Evolutionary conservation across 2,329 filamentous ascomycete species (phyloP).

Genomic region (Cryphonectria parasitica): DNA sequence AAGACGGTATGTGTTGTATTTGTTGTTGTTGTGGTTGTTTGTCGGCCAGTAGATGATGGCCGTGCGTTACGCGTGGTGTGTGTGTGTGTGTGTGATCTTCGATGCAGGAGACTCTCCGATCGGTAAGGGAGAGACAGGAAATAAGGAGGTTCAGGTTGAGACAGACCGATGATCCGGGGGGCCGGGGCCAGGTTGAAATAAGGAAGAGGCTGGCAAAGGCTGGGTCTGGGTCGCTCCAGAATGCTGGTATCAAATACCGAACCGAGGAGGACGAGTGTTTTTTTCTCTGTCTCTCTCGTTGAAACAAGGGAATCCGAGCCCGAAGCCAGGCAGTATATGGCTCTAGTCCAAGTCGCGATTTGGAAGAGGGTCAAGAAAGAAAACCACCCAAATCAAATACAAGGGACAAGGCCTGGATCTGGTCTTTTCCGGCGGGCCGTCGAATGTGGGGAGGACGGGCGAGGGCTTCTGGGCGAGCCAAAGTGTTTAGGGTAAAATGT

Average conservation of each 20-base stretch:
- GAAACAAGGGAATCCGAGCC: not conserved
- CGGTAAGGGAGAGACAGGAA: not conserved
- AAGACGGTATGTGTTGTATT: not conserved
- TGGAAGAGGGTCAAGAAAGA: not conserved
- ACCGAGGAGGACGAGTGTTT: not conserved
- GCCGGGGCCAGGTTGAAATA: constrained; percentile 5
- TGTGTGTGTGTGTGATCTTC: constrained; percentile 7
- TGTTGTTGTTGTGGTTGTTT: not conserved
- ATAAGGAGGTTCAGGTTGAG: constrained; percentile 7
- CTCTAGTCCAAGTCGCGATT: not conserved
- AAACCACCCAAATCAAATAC: not conserved
- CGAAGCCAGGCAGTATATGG: not conserved
- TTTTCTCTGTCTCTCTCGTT: not conserved
- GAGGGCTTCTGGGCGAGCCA: not conserved
- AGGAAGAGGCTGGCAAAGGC: constrained; percentile 5
- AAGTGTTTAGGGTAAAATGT: not conserved
- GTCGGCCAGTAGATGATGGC: not conserved
- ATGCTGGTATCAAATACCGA: not conserved
- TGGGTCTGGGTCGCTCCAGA: not conserved
- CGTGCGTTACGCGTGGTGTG: constrained; percentile 6
- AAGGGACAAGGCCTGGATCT: not conserved
- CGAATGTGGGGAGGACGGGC: constrained; percentile 6
- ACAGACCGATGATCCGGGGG: constrained; percentile 7
- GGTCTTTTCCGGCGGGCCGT: not conserved
- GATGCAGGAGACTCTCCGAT: not conserved